Base-by-base conservation (phyloP, 2,329 filamentous ascomycete species). In the Teratosphaeria destructans region DNA sequence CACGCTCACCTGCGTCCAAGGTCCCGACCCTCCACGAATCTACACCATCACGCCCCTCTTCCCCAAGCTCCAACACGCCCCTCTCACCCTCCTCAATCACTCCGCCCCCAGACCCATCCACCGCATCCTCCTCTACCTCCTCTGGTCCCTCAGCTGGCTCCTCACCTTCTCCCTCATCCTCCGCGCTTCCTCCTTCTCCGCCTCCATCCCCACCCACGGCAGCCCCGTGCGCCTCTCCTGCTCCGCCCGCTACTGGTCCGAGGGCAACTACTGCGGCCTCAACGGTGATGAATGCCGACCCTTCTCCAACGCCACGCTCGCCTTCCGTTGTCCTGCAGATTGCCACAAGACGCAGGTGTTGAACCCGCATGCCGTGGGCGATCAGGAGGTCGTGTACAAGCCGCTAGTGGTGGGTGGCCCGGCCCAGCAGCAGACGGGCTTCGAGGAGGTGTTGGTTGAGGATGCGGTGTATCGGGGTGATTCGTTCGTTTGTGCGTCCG, bases 401-500 rank as follows among this genome's bases (percentile, higher is more conserved):
- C 77, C 75, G 7, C 69, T 84, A 3, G 80, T 85, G 1, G 73
- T 85, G 43, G 82, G 82, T 29, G 82, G 82, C 1, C 76, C 77
- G 2, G 71, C 75, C 4, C 69, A 73, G 6, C 61, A 67, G 19
- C 66, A 68, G 53, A 60, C 68, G 5, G 68, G 66, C 0, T 68
- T 66, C n/a, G 70, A 73, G 29, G 71, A 75, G 26, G 68, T 74
- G 26, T 71, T 73, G 5, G 66, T 77, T 3, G 68, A 73, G 10
- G 74, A 75, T 58, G 81, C 86, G 0, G 78, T 88, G 26, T 97
- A 97, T 72, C 87, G 94, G 19, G 90, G 88, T 10, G 91, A 96
- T 73, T 95, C 90, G 14, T 95, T 89, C 74, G 86, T 96, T 58
- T 96, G 91, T 70, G 86, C 85, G 60, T 82, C 91, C 12, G 91